phyloP scores from a whole-genome alignment of 305 asterid species.

The Fraxinus paxiana region DNA sequence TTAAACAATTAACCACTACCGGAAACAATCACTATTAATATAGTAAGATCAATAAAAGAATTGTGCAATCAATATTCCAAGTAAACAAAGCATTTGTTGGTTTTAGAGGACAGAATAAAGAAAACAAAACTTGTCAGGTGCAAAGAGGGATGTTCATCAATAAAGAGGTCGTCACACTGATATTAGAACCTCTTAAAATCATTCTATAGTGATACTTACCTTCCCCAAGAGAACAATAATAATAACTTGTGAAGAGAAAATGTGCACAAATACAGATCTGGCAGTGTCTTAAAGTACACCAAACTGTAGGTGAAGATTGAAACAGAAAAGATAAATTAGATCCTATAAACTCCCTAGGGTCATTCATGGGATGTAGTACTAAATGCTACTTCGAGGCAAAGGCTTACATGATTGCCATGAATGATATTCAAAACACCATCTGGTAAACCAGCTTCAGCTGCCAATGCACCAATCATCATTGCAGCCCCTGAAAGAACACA shows the following conservation, averaged over 20 bases:
- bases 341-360: background rate
- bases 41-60: background rate
- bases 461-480: conserved; percentile 43
- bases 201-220: background rate
- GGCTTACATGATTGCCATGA: conserved; percentile 42
- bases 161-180: background rate
- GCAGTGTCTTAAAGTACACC: background rate
- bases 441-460: conserved; percentile 50
- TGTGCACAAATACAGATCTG: background rate
- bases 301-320: background rate
- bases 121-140: background rate
- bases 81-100: background rate
- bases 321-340: background rate
- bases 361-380: background rate
- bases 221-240: background rate
- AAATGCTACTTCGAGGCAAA: background rate
- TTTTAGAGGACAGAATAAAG: background rate
- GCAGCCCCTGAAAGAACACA: conserved; percentile 35
- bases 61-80: background rate
- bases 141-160: background rate
- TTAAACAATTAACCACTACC: background rate
- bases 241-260: conserved; percentile 3
- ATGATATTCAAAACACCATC: conserved; percentile 47
- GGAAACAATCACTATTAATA: background rate
- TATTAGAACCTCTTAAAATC: background rate